Base-by-base conservation (phyloP, 768 basidiomycete genomes). In the Pulveroboletus ravenelii region DNA sequence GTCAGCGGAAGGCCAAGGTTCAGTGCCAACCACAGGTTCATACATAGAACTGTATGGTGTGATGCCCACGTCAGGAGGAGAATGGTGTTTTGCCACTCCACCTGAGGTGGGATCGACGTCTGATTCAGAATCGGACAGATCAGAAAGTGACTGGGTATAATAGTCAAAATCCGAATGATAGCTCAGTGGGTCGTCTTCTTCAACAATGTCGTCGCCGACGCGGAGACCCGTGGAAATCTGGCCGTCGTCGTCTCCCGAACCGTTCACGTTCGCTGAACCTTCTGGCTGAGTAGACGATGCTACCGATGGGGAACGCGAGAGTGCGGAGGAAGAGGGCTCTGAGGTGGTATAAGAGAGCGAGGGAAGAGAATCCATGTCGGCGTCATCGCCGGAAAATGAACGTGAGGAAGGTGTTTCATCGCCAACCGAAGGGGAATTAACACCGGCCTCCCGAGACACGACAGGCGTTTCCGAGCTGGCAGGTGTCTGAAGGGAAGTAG, bases 1-100 rank as follows among this genome's bases (percentile, higher is more conserved):
- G 36, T 70, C 77, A 25, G 68, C 69, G 29, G 78, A 76, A 13
- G 75, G 73, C n/a, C 73, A 70, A n/a, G 77, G 71, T 52, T 75
- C 63, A 40, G 72, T 66, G 23, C 60, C 62, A 18, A 68, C 59
- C 20, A 45, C 57, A 7, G 60, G 52, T 48, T 55, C 44, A 56
- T 58, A 54, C 45, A 65, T 31, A 39, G 67, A 64, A 10, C 32
- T 42, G 48, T 53, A 38, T 6, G 66, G 56, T 14, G 63, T 63
- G 51, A 41, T 31, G 25, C 47, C 40, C 23, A 47, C 35, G 32
- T 54, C 45, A 9, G 52, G 54, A 18, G 62, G 56, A n/a, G 64
- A 43, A 32, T 43, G 42, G 35, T 12, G 31, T 14, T 8, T 47
- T 41, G 44, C 13, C n/a, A 51, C 36, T 20, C 50, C 41, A 41